Base-by-base conservation (phyloP, 768 basidiomycete species). In the Suillus variegatus region DNA sequence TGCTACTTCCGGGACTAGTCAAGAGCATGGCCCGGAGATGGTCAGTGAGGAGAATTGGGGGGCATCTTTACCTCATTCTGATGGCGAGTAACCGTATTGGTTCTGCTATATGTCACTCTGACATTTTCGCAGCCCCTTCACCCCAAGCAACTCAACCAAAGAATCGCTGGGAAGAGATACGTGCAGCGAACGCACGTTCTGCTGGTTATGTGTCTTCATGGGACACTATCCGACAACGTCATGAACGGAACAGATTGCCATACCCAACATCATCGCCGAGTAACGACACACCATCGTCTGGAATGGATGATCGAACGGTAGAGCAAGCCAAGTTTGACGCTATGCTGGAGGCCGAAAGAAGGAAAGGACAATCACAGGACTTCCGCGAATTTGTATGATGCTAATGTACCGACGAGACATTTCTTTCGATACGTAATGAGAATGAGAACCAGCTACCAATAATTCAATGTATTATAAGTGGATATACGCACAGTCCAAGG, bases 131-230 rank as follows among this genome's bases (percentile, higher is more conserved):
- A 60, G 58, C 58, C 18, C 10, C 25, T 32, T 43, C 41, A 43
- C 18, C 58, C 25, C 58, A 60, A 43, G 18, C 20, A n/a, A 41
- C 55, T 28, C 62, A 38, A 64, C 64, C 72, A 60, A 65, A 65
- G 44, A 84, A 76, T 61, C 84, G 80, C 66, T 92, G 91, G 91
- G 88, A 90, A 41, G 83, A 88, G 66, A 87, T 92, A 56, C 86
- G 90, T 62, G 78, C 79, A 52, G 83, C 78, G 40, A 88, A 88
- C 65, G 78, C 77, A 18, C 75, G 78, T 22, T 77, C 75, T 38
- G 65, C 76, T 18, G 80, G 74, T 44, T 71, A 74, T 47, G 74
- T 73, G 4, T 91, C 91, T 22, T 80, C 88, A 4, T 92, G 91
- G 91, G 91, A 92, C 69, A 73, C 77, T 32, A 79, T 92, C 25